These are phyloP conservation scores for Aspergillus phoenicis DNA, from an alignment of 2,329 filamentous ascomycete species.

Conservation along the genomic window DNA sequence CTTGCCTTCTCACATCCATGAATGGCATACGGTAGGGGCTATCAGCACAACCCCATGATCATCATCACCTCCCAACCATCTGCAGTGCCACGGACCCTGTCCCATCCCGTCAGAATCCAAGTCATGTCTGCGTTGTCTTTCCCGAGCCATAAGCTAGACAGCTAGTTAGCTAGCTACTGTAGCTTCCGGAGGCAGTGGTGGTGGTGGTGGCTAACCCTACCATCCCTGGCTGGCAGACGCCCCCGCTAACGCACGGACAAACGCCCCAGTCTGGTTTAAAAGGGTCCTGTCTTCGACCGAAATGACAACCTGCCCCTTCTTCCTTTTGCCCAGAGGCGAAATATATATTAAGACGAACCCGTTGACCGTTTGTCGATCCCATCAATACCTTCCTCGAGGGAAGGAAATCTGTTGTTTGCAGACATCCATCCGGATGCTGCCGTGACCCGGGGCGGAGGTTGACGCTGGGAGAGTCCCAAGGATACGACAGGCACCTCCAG, in stretches of 20 bases:
- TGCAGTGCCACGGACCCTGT: not conserved
- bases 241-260: not conserved
- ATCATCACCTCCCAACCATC: not conserved
- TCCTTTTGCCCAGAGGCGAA: not conserved
- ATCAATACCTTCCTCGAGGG: not conserved
- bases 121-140: not conserved
- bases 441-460: not conserved
- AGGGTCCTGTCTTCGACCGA: not conserved
- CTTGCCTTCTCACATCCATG: not conserved
- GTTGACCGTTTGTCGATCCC: not conserved
- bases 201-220: not conserved
- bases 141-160: not conserved
- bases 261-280: not conserved
- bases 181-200: not conserved
- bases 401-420: not conserved
- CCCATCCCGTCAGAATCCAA: not conserved
- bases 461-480: not conserved
- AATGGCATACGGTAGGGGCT: not conserved
- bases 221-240: not conserved
- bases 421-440: not conserved
- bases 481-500: not conserved
- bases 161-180: too few species aligned
- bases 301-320: not conserved
- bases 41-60: too few species aligned
- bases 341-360: not conserved